Evolutionary conservation across 2,329 filamentous ascomycete genomes (phyloP).

Genomic region (Lomentospora prolificans): DNA sequence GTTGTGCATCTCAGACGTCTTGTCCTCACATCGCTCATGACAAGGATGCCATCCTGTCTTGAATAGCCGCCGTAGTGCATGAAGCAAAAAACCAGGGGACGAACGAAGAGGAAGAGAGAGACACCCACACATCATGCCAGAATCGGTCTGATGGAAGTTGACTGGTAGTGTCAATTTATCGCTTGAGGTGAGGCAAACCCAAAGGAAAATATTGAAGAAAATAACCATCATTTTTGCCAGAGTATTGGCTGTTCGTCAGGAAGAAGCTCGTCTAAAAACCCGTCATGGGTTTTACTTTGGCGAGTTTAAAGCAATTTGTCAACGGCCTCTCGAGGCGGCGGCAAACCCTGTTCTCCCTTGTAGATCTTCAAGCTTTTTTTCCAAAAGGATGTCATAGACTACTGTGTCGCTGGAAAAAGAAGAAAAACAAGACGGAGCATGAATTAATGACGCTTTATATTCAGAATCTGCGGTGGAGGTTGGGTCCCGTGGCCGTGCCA

Average conservation of each 20-base stretch:
- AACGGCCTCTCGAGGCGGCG: background rate
- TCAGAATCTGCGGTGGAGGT: background rate
- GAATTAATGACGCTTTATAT: conserved; percentile 1
- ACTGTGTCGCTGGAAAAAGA: background rate
- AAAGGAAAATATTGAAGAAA: no score
- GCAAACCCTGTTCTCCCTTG: background rate
- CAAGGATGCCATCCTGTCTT: no score
- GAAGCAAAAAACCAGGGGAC: no score
- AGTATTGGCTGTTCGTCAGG: background rate
- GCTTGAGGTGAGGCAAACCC: no score
- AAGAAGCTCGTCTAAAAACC: background rate
- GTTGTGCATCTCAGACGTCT: no score
- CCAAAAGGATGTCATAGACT: no score
- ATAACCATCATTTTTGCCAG: background rate
- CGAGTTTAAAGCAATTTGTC: background rate
- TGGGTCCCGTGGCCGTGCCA: background rate
- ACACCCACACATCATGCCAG: background rate
- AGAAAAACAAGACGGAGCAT: background rate
- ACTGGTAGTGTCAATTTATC: background rate
- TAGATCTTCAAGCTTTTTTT: no score
- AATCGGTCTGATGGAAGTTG: background rate
- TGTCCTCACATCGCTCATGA: background rate
- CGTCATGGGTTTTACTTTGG: background rate
- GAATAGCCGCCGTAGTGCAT: no score
- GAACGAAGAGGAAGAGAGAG: no score